A percentile compares a stretch with the other conserved stretches of the same genome.
These are phyloP conservation scores for Colletotrichum caudatum DNA, from an alignment of 2,329 filamentous ascomycete genomes.

Conservation along the genomic window DNA sequence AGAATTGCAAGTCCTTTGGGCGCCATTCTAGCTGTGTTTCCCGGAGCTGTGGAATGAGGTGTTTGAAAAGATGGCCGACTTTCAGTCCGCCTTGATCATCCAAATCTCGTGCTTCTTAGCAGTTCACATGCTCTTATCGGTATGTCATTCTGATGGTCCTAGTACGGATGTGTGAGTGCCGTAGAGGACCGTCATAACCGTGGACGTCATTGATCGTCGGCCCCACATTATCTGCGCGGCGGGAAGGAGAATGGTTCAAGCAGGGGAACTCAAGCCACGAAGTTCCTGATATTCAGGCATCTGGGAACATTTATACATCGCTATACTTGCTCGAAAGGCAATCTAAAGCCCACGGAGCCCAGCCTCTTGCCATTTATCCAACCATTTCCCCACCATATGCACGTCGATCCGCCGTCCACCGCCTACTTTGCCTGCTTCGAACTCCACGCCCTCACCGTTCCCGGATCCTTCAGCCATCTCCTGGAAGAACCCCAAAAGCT, in stretches of 20 bases:
- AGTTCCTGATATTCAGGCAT: not conserved
- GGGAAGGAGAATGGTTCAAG: not conserved
- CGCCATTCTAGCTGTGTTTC: conserved; percentile 51
- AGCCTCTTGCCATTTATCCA: conserved; percentile 9
- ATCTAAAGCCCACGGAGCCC: not conserved
- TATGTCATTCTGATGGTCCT: not conserved
- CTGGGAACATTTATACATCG: not conserved
- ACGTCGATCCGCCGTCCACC: not conserved
- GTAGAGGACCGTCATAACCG: not conserved
- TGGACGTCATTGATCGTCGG: conserved; percentile 35
- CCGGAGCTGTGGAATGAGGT: too few relatives aligned
- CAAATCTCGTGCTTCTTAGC: not conserved
- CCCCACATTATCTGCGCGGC: conserved; percentile 1
- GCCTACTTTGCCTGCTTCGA: not conserved
- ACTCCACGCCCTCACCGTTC: conserved; percentile 15
- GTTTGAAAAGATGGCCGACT: not conserved
- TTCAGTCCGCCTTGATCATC: not conserved
- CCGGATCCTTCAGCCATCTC: conserved; percentile 2
- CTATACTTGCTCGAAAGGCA: not conserved
- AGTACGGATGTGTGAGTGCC: too few relatives aligned
- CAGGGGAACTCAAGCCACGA: not conserved
- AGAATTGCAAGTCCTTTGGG: conserved; percentile 63
- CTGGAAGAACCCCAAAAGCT: conserved; percentile 28
- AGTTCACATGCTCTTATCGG: not conserved
- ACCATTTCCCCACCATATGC: not conserved